Conservation (phyloP, 2,329 filamentous ascomycete genomes). For the Diaporthe australafricana region DNA sequence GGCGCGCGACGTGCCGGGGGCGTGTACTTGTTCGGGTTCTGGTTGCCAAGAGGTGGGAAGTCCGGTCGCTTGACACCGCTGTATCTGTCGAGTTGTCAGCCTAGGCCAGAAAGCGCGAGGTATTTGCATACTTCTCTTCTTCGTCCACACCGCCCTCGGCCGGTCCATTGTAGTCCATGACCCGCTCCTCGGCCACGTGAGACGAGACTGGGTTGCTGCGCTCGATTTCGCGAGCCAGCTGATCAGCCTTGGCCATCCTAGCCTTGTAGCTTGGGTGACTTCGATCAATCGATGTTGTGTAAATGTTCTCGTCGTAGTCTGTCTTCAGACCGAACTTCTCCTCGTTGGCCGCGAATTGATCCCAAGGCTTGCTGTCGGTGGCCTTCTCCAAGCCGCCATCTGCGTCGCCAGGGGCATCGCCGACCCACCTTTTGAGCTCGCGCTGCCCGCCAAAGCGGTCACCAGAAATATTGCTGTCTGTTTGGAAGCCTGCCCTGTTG, state of each 20-base stretch:
- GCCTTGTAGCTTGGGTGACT: slow-evolving; percentile 84
- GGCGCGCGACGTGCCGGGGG: slow-evolving; percentile 89
- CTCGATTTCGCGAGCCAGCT: slow-evolving; percentile 91
- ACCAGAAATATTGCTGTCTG: slow-evolving; percentile 89
- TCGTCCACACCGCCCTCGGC: slow-evolving; percentile 81
- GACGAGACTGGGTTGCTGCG: slow-evolving; percentile 77
- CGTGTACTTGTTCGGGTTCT: slow-evolving; percentile 79
- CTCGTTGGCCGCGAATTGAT: slow-evolving; percentile 94
- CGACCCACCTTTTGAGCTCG: slow-evolving; percentile 84
- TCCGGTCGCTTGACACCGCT: slow-evolving; percentile 86
- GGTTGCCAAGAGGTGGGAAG: slow-evolving; percentile 72
- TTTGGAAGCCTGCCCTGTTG: slow-evolving; percentile 78
- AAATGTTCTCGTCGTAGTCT: slow-evolving; percentile 93
- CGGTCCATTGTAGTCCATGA: slow-evolving; percentile 73
- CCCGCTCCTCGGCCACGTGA: slow-evolving; percentile 91
- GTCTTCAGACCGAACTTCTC: slow-evolving; percentile 87
- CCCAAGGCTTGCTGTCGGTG: slow-evolving; percentile 67
- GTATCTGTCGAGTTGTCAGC: slow-evolving; percentile 68
- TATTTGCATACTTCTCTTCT: slow-evolving; percentile 81
- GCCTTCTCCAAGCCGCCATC: slow-evolving; percentile 79
- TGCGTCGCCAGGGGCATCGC: slow-evolving; percentile 70
- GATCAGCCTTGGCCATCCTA: slow-evolving; percentile 81
- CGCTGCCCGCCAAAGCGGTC: slow-evolving; percentile 77
- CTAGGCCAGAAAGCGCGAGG: slow-evolving; percentile 32
- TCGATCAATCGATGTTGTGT: slow-evolving; percentile 91